Conservation (phyloP, 2,329 filamentous ascomycete species). For the Aspergillus proliferans region DNA sequence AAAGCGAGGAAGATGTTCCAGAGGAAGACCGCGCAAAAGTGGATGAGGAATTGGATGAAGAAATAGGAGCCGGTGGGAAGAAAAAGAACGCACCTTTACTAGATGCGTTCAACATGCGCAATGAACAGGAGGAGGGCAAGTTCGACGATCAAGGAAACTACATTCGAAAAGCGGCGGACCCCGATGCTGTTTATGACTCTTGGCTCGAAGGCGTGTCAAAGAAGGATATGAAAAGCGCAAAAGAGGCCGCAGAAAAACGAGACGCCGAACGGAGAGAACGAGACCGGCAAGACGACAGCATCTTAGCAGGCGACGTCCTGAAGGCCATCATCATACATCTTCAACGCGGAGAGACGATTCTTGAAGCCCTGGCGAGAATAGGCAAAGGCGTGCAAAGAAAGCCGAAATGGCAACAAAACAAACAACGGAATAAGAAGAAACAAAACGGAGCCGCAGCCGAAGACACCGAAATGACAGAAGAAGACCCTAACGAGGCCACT, state of each 20-base stretch:
- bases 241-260: slow-evolving; percentile 77
- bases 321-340: slow-evolving; percentile 65
- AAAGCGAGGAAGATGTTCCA: slow-evolving; percentile 54
- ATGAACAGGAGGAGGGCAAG: slow-evolving; percentile 83
- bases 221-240: slow-evolving; percentile 84
- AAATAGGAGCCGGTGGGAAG: slow-evolving; percentile 81
- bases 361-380: slow-evolving; percentile 80
- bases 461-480: slow-evolving; percentile 66
- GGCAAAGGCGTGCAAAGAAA: slow-evolving; percentile 60
- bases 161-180: slow-evolving; percentile 79
- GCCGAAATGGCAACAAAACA: slow-evolving; percentile 54
- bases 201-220: slow-evolving; percentile 93
- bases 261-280: slow-evolving; percentile 69
- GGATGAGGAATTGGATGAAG: slow-evolving; percentile 74
- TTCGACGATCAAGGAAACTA: slow-evolving; percentile 92
- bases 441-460: slow-evolving; percentile 35
- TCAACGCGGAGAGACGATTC: slow-evolving; percentile 73
- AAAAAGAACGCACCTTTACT: slow-evolving; percentile 91
- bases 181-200: slow-evolving; percentile 80
- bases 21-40: slow-evolving; percentile 64
- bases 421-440: slow-evolving; percentile 50
- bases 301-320: slow-evolving; percentile 68
- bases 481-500: slow-evolving; percentile 63
- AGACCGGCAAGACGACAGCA: slow-evolving; percentile 66
- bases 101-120: slow-evolving; percentile 90